phyloP scores from a whole-genome alignment of 768 basidiomycete genomes.

The Clathrus columnatus region DNA sequence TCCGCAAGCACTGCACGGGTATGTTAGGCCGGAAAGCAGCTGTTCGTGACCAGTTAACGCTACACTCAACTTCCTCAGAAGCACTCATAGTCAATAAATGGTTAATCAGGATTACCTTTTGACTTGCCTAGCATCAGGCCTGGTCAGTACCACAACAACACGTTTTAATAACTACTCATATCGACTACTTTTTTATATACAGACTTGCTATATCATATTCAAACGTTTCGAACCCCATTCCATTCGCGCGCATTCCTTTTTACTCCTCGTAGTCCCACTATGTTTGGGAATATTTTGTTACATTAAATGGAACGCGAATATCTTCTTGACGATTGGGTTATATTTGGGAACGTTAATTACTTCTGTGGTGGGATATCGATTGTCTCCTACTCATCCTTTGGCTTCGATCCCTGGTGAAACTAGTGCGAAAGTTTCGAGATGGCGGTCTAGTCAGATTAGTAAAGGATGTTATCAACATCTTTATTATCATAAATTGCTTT shows the following conservation, averaged over 20 bases:
- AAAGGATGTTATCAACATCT: conserved; percentile 36
- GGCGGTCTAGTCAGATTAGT: conserved; percentile 30
- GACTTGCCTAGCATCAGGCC: too few species aligned
- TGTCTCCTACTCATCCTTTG: conserved; percentile 47
- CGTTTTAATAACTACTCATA: too few species aligned
- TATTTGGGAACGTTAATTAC: background rate
- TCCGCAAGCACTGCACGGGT: too few species aligned
- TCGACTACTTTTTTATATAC: too few species aligned
- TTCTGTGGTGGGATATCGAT: conserved; percentile 28
- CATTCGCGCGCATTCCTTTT: background rate
- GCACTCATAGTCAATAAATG: too few species aligned
- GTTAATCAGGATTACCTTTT: too few species aligned
- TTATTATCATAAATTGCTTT: conserved; percentile 38
- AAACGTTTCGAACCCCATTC: background rate
- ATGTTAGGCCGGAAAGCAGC: too few species aligned
- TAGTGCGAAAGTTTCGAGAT: conserved; percentile 32
- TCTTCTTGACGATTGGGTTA: background rate
- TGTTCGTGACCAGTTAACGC: too few species aligned
- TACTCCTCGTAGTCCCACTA: background rate
- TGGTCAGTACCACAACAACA: too few species aligned
- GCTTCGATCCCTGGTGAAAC: conserved; percentile 45
- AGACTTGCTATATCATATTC: background rate
- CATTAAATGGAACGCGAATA: background rate
- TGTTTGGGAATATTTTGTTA: background rate
- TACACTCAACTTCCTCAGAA: too few species aligned